These are phyloP conservation scores for Candida pini DNA, from an alignment of 805 yeast species.

Conservation along the genomic window DNA sequence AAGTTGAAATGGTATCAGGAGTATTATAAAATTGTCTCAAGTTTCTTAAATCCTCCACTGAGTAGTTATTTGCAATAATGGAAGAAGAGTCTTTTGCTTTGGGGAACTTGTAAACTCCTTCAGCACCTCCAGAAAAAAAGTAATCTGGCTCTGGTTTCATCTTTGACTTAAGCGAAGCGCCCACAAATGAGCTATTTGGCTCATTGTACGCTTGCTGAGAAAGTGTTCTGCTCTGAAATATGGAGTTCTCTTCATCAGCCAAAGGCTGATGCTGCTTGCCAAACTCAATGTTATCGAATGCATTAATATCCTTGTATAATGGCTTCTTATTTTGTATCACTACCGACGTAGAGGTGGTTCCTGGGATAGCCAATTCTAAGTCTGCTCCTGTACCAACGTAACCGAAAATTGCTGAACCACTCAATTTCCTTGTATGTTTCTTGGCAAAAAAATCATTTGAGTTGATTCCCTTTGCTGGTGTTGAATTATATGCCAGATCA, in stretches of 20 bases:
- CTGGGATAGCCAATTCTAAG: slow-evolving; percentile 53
- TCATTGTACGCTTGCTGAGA: not conserved
- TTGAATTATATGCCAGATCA: not conserved
- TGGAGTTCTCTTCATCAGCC: too few species aligned
- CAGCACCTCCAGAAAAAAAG: slow-evolving; percentile 40
- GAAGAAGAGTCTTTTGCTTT: slow-evolving; percentile 28
- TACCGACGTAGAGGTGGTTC: slow-evolving; percentile 28
- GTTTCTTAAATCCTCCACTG: slow-evolving; percentile 38
- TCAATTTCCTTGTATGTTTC: slow-evolving; percentile 53
- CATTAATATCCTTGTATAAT: slow-evolving; percentile 30
- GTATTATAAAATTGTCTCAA: slow-evolving; percentile 15
- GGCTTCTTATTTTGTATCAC: slow-evolving; percentile 24
- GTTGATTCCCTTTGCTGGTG: slow-evolving; percentile 1
- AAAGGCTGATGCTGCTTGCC: slow-evolving; percentile 7
- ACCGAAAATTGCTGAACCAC: slow-evolving; percentile 83
- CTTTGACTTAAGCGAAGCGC: too few species aligned
- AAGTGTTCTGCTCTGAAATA: too few species aligned
- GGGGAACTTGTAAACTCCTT: slow-evolving; percentile 55
- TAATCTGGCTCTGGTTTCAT: slow-evolving; percentile 32
- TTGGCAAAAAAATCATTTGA: slow-evolving; percentile 6
- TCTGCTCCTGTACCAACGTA: slow-evolving; percentile 52
- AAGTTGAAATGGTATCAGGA: not conserved
- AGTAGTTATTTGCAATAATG: slow-evolving; percentile 25
- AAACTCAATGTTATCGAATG: slow-evolving; percentile 27
- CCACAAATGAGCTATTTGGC: slow-evolving; percentile 4